Percentiles rank a stretch among this genome's conserved stretches.
Evolutionary conservation across 495 filamentous ascomycete species (phyloP).

Genomic region (Geoglossum glabrum): DNA sequence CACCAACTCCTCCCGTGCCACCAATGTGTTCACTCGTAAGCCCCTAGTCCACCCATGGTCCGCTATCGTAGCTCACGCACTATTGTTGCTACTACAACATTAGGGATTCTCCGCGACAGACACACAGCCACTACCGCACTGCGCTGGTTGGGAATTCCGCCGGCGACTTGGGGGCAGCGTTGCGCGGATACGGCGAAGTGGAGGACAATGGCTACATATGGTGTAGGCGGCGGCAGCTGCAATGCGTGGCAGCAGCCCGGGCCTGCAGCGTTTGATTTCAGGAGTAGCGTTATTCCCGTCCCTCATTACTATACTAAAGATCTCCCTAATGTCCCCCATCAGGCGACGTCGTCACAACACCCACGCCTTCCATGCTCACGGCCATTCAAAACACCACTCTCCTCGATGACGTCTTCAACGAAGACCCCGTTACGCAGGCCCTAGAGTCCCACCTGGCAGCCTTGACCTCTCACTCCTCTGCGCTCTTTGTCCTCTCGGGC

Average conservation of each 20-base stretch:
- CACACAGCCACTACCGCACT: neutral
- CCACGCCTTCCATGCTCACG: constrained; percentile 60
- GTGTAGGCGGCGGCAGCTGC: neutral
- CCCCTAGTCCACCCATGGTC: too few species aligned
- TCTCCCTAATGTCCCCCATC: too few species aligned
- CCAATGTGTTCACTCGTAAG: neutral
- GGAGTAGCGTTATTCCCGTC: constrained; percentile 9
- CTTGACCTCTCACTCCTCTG: constrained; percentile 21
- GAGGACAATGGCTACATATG: neutral
- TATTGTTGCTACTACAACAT: neutral
- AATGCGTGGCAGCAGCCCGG: neutral
- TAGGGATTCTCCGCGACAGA: neutral
- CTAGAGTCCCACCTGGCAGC: constrained; percentile 21
- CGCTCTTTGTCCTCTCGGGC: constrained; percentile 19
- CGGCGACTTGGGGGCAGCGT: neutral
- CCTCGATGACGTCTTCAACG: constrained; percentile 22
- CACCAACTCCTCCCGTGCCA: too few species aligned
- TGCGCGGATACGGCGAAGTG: neutral
- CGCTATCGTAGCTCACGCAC: too few species aligned
- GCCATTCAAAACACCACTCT: constrained; percentile 33
- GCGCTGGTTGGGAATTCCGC: neutral
- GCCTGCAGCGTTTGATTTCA: constrained; percentile 39
- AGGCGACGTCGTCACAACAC: constrained; percentile 75
- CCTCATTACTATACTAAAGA: neutral
- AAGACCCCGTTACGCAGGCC: constrained; percentile 20